Evolutionary conservation across 1,284 basidiomycete genomes (phyloP).

Genomic region (Phaffia rhodozyma): DNA sequence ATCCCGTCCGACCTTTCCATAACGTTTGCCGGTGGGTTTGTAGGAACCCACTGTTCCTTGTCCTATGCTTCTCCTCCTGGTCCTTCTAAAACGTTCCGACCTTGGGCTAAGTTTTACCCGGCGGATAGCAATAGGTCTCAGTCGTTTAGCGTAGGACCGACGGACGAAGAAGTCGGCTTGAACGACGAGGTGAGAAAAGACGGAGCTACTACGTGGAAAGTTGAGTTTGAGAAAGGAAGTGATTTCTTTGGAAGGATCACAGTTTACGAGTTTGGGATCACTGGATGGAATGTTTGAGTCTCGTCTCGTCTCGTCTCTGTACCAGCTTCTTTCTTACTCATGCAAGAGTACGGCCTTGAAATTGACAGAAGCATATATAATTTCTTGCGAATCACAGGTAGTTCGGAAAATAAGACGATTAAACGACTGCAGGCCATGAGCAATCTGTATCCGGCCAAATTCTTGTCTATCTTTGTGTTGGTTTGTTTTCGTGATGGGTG

Average conservation of each 20-base stretch:
- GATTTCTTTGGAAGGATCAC: slow-evolving; percentile 35
- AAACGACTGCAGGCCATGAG: too few relatives aligned
- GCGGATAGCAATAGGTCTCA: slow-evolving; percentile 30
- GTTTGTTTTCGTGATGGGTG: too few relatives aligned
- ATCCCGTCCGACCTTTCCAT: slow-evolving; percentile 28
- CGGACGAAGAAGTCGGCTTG: background rate
- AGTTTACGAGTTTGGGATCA: slow-evolving; percentile 32
- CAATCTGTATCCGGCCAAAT: too few relatives aligned
- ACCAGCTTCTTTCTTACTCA: too few relatives aligned
- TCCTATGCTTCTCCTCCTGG: background rate
- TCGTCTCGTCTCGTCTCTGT: background rate
- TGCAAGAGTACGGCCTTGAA: too few relatives aligned
- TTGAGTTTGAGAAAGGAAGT: slow-evolving; percentile 33
- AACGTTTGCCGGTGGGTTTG: slow-evolving; percentile 37
- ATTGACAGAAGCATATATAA: too few relatives aligned
- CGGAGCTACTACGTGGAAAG: slow-evolving; percentile 25
- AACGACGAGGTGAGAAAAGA: slow-evolving; percentile 25
- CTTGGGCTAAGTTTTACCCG: slow-evolving; percentile 24
- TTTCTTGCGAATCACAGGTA: too few relatives aligned
- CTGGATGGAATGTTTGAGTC: slow-evolving; percentile 12
- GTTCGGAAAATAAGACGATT: too few relatives aligned
- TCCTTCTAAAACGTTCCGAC: background rate
- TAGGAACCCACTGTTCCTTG: slow-evolving; percentile 23
- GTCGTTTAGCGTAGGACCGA: background rate
- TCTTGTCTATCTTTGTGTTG: too few relatives aligned